Conservation (phyloP, 1,139 yeast genomes). For the Yamadazyma dushanensis region DNA sequence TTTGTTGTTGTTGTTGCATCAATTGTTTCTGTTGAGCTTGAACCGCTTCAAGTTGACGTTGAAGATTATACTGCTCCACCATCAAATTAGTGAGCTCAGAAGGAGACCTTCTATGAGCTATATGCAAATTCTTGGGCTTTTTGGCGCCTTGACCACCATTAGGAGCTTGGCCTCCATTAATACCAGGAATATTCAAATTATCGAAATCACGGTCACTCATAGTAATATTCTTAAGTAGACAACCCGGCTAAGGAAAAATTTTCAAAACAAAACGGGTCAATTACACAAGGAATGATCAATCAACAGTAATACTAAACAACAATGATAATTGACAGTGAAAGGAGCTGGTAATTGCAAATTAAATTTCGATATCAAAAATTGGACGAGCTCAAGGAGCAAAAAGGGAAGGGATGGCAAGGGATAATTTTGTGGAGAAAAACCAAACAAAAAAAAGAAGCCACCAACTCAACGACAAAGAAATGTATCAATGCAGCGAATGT, state of each 20-base stretch:
- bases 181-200: conserved; percentile 13
- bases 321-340: no score
- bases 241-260: no score
- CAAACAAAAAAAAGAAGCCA: no score
- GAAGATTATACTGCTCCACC: conserved; percentile 91
- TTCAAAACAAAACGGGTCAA: background rate
- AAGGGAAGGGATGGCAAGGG: no score
- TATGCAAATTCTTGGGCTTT: conserved; percentile 54
- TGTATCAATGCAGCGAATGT: background rate
- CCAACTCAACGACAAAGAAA: background rate
- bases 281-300: background rate
- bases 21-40: conserved; percentile 92
- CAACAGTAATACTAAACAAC: no score
- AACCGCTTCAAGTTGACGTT: conserved; percentile 86
- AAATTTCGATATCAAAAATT: no score
- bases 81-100: conserved; percentile 91
- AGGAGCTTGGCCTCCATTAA: conserved; percentile 2
- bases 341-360: no score
- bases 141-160: conserved; percentile 7
- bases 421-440: no score
- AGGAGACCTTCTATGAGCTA: conserved; percentile 94
- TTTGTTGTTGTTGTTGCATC: conserved; percentile 61
- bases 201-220: conserved; percentile 10
- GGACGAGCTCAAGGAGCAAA: no score
- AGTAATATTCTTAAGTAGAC: no score